Conservation (phyloP, 331 rosid species). For the Phaseolus coccineus region DNA sequence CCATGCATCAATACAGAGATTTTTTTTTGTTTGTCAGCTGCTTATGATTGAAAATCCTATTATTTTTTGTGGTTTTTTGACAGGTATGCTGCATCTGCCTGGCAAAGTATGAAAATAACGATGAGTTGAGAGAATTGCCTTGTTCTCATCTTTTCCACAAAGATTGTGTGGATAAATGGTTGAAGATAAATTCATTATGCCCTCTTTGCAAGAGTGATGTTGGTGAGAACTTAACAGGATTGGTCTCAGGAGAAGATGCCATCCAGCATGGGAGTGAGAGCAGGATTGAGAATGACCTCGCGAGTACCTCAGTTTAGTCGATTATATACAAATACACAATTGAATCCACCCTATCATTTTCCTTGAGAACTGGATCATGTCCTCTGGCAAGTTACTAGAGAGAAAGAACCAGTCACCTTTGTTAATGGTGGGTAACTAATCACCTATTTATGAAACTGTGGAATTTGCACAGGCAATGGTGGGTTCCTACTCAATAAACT, state of each 20-base stretch:
- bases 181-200: slow-evolving; percentile 88
- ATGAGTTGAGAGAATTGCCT: slow-evolving; percentile 89
- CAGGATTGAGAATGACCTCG: slow-evolving; percentile 49
- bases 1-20: neutral
- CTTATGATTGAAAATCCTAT: slow-evolving; percentile 32
- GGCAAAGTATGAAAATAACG: slow-evolving; percentile 87
- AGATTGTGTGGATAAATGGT: slow-evolving; percentile 96
- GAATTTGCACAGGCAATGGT: slow-evolving; percentile 21
- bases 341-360: slow-evolving; percentile 36
- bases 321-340: slow-evolving; percentile 26
- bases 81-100: slow-evolving; percentile 98
- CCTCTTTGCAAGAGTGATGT: slow-evolving; percentile 95
- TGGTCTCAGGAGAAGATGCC: slow-evolving; percentile 53
- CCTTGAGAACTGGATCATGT: slow-evolving; percentile 36
- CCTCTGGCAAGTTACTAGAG: slow-evolving; percentile 38
- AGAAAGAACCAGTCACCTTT: slow-evolving; percentile 29
- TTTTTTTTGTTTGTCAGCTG: slow-evolving; percentile 14
- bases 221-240: slow-evolving; percentile 56
- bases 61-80: slow-evolving; percentile 42
- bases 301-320: slow-evolving; percentile 46
- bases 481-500: slow-evolving; percentile 29
- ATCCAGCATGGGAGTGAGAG: slow-evolving; percentile 57
- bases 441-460: slow-evolving; percentile 32
- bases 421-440: neutral
- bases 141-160: slow-evolving; percentile 98